These are phyloP conservation scores for Syncephalis plumigaleata DNA, from an alignment of 371 early-diverging fungal species.

Conservation along the genomic window DNA sequence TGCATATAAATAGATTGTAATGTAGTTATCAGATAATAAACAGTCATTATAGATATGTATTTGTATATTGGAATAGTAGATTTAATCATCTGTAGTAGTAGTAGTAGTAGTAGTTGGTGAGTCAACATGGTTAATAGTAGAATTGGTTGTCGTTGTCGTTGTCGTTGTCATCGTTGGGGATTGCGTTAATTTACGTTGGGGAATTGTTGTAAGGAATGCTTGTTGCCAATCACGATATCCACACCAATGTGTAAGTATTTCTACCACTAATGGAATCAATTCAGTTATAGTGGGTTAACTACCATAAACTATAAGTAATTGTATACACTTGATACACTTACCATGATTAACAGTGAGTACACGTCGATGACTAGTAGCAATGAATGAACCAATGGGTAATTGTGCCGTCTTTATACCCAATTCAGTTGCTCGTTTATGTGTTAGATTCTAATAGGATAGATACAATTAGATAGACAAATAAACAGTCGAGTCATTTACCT, in stretches of 20 bases:
- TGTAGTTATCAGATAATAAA: too few relatives aligned
- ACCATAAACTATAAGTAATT: neutral
- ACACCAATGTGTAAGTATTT: conserved; percentile 62
- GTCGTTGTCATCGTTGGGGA: neutral
- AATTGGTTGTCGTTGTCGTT: too few relatives aligned
- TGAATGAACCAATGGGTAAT: conserved; percentile 72
- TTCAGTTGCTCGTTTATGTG: conserved; percentile 54
- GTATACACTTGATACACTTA: too few relatives aligned
- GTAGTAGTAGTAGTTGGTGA: too few relatives aligned
- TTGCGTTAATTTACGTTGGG: conserved; percentile 48
- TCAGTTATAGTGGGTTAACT: too few relatives aligned
- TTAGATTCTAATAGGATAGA: conserved; percentile 32
- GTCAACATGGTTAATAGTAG: too few relatives aligned
- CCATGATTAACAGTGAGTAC: conserved; percentile 89
- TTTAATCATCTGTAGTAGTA: too few relatives aligned
- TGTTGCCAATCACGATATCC: conserved; percentile 54
- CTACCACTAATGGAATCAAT: conserved; percentile 29
- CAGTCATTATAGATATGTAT: too few relatives aligned
- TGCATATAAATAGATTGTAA: too few relatives aligned
- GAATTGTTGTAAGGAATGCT: conserved; percentile 72
- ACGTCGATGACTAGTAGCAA: conserved; percentile 58
- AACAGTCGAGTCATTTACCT: conserved; percentile 15
- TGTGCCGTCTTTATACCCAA: conserved; percentile 60
- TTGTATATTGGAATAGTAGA: too few relatives aligned
- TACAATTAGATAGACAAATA: neutral